phyloP scores from a whole-genome alignment of 345 rosid genomes.

The Durio zibethinus region DNA sequence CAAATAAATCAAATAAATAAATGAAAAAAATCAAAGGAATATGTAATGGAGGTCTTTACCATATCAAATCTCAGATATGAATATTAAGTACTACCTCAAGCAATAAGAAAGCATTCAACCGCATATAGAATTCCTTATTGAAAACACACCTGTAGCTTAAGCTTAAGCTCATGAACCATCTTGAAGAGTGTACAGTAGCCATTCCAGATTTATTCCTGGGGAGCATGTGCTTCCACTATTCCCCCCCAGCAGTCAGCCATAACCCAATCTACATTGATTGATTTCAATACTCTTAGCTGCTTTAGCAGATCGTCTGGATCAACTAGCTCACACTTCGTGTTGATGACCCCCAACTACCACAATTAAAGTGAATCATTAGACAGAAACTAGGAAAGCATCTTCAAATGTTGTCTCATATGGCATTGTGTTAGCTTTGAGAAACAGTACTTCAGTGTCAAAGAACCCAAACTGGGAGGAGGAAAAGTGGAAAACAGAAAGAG shows the following conservation, averaged over 20 bases:
- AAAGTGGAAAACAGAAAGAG: background rate
- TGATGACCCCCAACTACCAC: constrained; percentile 81
- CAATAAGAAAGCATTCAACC: constrained; percentile 1
- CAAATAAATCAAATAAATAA: background rate
- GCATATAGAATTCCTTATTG: background rate
- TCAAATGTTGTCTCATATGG: background rate
- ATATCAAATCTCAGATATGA: background rate
- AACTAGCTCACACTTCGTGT: constrained; percentile 85
- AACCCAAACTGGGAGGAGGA: background rate
- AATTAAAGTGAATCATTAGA: constrained; percentile 14
- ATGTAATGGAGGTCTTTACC: background rate
- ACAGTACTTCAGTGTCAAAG: constrained; percentile 5
- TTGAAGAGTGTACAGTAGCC: constrained; percentile 83
- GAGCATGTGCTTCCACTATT: constrained; percentile 86
- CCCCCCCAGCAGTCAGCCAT: constrained; percentile 99
- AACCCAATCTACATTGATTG: constrained; percentile 78
- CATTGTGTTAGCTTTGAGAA: constrained; percentile 11
- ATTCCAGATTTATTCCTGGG: constrained; percentile 89
- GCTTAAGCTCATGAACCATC: constrained; percentile 75
- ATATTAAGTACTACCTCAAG: background rate
- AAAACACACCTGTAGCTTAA: constrained; percentile 76
- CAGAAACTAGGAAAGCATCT: constrained; percentile 6
- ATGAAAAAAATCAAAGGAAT: background rate
- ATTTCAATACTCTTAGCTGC: constrained; percentile 73
- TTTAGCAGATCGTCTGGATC: constrained; percentile 82